phyloP scores from a whole-genome alignment of 805 yeast species.

The Saccharomycopsis schoenii region DNA sequence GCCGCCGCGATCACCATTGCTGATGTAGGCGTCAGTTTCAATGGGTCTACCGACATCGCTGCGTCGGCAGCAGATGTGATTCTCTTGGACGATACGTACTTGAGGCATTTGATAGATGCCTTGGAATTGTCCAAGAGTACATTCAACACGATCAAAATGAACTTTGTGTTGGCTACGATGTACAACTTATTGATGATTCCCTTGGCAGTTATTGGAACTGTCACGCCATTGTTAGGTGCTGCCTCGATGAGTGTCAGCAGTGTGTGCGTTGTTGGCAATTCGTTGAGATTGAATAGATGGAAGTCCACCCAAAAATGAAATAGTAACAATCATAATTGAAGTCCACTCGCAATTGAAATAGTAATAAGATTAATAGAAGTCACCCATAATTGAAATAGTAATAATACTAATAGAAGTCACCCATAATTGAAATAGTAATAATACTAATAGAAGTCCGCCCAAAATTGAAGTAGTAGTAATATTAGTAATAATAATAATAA shows the following conservation, averaged over 20 bases:
- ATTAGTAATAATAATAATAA: too few species aligned
- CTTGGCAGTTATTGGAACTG: conserved; percentile 85
- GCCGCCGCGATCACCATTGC: conserved; percentile 92
- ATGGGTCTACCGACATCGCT: conserved; percentile 92
- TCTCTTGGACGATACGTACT: conserved; percentile 37
- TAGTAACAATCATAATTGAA: too few species aligned
- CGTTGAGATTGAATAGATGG: conserved; percentile 66
- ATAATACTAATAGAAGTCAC: too few species aligned
- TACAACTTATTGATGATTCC: conserved; percentile 85
- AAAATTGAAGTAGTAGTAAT: too few species aligned
- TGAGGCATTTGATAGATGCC: conserved; percentile 38
- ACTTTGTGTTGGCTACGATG: conserved; percentile 78
- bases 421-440: not conserved
- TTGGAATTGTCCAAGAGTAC: conserved; percentile 62
- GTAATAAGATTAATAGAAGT: too few species aligned
- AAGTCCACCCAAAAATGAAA: conserved; percentile 22
- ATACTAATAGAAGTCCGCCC: too few species aligned
- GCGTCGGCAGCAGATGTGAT: conserved; percentile 95
- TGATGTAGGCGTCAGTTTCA: conserved; percentile 82
- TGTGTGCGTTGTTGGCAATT: conserved; percentile 75
- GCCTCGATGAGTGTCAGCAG: conserved; percentile 91
- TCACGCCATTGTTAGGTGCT: conserved; percentile 87
- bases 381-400: too few species aligned
- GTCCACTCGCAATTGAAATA: too few species aligned
- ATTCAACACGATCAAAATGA: conserved; percentile 63